A percentile compares a stretch with the other conserved stretches of the same genome.
Conservation (phyloP, 192 early-diverging fungal species). For the Backusella sp. region DNA sequence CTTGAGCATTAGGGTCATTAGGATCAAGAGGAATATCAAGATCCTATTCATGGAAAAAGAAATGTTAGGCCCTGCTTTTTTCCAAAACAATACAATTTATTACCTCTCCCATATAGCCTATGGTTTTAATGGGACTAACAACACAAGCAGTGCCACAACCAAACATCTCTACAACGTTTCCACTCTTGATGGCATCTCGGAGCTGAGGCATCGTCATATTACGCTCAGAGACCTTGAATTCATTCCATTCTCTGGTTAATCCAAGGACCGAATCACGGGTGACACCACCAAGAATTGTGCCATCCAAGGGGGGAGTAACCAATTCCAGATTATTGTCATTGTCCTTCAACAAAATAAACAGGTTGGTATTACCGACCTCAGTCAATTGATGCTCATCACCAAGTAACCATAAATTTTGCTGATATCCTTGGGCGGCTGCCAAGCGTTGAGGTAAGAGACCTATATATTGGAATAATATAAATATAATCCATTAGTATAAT, state of each 20-base stretch:
- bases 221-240: conserved; percentile 86
- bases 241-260: conserved; percentile 77
- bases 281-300: conserved; percentile 94
- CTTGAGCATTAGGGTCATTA: conserved; percentile 68
- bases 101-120: conserved; percentile 67
- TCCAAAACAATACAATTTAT: not conserved
- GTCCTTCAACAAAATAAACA: conserved; percentile 88
- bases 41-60: conserved; percentile 41
- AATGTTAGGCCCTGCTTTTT: too few species aligned
- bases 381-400: conserved; percentile 83
- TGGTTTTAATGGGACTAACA: conserved; percentile 87
- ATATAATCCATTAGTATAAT: too few species aligned
- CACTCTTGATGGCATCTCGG: conserved; percentile 71
- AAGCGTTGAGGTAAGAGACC: conserved; percentile 70
- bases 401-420: conserved; percentile 95
- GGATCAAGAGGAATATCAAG: conserved; percentile 88
- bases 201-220: conserved; percentile 81
- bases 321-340: conserved; percentile 80
- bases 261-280: conserved; percentile 90
- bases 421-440: conserved; percentile 85
- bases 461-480: not conserved
- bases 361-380: conserved; percentile 98
- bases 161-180: conserved; percentile 89
- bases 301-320: conserved; percentile 89
- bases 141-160: conserved; percentile 96